Conservation (phyloP, 1,284 basidiomycete species). For the Phylloboletellus chloephorus region DNA sequence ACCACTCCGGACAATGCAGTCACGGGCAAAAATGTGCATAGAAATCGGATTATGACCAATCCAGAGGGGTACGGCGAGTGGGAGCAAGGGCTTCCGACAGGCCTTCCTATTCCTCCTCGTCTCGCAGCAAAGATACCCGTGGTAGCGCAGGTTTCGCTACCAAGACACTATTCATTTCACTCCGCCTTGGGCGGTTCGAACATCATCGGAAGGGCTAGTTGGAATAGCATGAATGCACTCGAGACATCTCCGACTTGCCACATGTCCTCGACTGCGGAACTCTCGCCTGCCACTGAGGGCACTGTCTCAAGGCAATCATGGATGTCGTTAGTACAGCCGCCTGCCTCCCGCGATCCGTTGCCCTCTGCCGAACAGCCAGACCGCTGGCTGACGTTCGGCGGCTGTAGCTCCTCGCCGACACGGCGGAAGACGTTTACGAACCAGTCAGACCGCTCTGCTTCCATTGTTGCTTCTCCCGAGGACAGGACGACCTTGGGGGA, state of each 20-base stretch:
- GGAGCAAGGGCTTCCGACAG: background rate
- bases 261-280: background rate
- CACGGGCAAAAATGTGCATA: background rate
- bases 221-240: background rate
- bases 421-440: constrained; percentile 7
- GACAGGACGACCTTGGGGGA: no score
- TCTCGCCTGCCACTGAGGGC: no score
- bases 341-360: background rate
- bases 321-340: constrained; percentile 2
- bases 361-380: background rate
- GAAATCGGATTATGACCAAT: constrained; percentile 1
- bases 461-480: background rate
- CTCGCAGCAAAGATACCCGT: background rate
- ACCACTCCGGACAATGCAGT: background rate
- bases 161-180: background rate
- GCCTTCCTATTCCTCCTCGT: constrained; percentile 2
- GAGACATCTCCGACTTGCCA: background rate
- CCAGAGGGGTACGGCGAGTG: constrained; percentile 1
- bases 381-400: constrained; percentile 6
- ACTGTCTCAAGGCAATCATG: constrained; percentile 2
- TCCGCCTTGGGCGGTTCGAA: constrained; percentile 4
- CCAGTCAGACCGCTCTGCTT: constrained; percentile 1
- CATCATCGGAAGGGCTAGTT: background rate
- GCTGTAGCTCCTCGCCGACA: constrained; percentile 6
- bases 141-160: background rate